Evolutionary conservation across 2,329 filamentous ascomycete genomes (phyloP).

Genomic region (Pseudocercospora musae): DNA sequence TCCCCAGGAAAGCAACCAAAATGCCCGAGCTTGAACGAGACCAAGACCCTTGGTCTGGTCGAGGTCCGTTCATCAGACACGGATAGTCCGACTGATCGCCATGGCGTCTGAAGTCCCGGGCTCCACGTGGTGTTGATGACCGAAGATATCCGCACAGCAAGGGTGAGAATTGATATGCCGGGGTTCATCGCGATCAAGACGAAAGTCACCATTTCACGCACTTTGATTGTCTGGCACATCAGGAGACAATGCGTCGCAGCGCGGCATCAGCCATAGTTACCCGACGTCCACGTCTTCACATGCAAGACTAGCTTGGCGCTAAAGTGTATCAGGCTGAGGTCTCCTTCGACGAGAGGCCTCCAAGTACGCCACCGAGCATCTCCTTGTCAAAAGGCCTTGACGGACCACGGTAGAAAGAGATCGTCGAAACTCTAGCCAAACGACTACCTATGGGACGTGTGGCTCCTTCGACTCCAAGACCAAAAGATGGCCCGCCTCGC

Average conservation of each 20-base stretch:
- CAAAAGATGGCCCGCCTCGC: not conserved
- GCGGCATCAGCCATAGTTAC: too few species aligned
- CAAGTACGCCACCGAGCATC: not conserved
- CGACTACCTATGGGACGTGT: not conserved
- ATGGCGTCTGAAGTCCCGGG: not conserved
- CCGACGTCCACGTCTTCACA: not conserved
- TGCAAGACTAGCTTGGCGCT: not conserved
- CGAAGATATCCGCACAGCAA: not conserved
- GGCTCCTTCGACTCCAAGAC: not conserved
- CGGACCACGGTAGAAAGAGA: not conserved
- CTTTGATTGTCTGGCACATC: too few species aligned
- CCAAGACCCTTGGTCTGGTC: not conserved
- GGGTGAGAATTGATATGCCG: not conserved
- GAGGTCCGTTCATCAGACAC: not conserved
- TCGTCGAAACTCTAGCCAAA: not conserved
- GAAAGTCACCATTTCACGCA: too few species aligned
- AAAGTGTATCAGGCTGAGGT: not conserved
- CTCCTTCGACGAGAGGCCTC: not conserved
- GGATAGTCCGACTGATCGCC: not conserved
- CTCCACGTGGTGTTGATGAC: not conserved
- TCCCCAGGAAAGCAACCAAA: not conserved
- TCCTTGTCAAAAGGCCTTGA: not conserved
- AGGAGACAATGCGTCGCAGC: too few species aligned
- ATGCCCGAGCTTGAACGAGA: not conserved
- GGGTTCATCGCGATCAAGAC: too few species aligned